These are phyloP conservation scores for Kodamaea sagamina DNA, from an alignment of 805 yeast species.

Conservation along the genomic window DNA sequence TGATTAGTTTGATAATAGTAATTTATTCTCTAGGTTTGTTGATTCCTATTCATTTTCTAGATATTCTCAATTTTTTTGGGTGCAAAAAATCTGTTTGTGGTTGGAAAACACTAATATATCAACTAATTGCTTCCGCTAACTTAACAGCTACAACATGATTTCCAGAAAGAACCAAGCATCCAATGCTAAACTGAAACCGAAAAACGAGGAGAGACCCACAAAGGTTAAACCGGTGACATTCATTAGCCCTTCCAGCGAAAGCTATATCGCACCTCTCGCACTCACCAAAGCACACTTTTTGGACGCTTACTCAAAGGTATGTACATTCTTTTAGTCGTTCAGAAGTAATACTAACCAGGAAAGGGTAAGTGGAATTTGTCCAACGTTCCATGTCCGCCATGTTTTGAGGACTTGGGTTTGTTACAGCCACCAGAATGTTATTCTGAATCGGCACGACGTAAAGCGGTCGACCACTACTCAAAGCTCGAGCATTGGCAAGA, in stretches of 20 bases:
- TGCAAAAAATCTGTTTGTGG: too few relatives aligned
- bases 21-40: too few relatives aligned
- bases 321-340: constrained; percentile 12
- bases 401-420: constrained; percentile 46
- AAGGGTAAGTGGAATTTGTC: constrained; percentile 59
- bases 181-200: neutral
- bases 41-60: too few relatives aligned
- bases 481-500: constrained; percentile 52
- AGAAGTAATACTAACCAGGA: neutral
- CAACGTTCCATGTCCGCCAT: constrained; percentile 55
- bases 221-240: constrained; percentile 13
- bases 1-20: too few relatives aligned
- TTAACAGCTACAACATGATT: neutral
- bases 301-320: constrained; percentile 51
- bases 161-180: constrained; percentile 2
- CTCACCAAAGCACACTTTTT: constrained; percentile 53
- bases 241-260: constrained; percentile 23
- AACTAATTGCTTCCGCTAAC: too few relatives aligned
- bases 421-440: constrained; percentile 62
- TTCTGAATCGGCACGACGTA: constrained; percentile 48
- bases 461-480: constrained; percentile 43
- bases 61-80: too few relatives aligned
- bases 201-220: neutral
- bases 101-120: too few relatives aligned
- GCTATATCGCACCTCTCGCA: constrained; percentile 23